Evolutionary conservation across 306 rosid genomes (phyloP).

Genomic region (Arachis stenosperma): DNA sequence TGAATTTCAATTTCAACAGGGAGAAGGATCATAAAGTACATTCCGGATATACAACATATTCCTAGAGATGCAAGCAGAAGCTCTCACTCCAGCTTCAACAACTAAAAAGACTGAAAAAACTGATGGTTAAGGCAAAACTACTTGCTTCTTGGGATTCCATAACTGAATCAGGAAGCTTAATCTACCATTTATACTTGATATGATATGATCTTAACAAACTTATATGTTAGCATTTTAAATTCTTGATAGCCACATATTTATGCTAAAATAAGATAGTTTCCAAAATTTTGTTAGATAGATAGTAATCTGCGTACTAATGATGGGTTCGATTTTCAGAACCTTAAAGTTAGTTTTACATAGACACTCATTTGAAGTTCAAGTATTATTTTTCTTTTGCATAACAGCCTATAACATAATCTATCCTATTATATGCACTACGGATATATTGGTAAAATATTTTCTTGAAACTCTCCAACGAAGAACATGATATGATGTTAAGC

Average conservation of each 20-base stretch:
- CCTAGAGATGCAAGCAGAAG: conserved; percentile 55
- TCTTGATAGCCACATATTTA: neutral
- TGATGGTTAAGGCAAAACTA: too few species aligned
- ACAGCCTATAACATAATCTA: too few species aligned
- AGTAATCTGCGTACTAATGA: neutral
- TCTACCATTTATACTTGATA: neutral
- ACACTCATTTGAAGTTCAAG: too few species aligned
- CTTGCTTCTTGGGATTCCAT: neutral
- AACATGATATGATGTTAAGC: too few species aligned
- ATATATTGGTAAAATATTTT: too few species aligned
- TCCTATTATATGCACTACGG: too few species aligned
- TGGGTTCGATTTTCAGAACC: too few species aligned
- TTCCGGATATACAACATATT: conserved; percentile 49
- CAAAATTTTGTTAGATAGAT: neutral
- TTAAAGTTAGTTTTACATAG: too few species aligned
- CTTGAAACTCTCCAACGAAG: too few species aligned
- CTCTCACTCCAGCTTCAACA: neutral
- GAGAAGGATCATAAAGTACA: conserved; percentile 52
- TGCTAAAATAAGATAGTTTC: neutral
- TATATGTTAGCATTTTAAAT: neutral
- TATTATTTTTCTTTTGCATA: too few species aligned
- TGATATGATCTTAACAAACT: neutral
- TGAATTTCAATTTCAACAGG: too few species aligned
- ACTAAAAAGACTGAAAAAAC: too few species aligned
- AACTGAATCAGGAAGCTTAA: neutral